A percentile compares a stretch with the other conserved stretches of the same genome.
These are phyloP conservation scores for Fraxinus platypoda DNA, from an alignment of 305 asterid species.

Conservation along the genomic window DNA sequence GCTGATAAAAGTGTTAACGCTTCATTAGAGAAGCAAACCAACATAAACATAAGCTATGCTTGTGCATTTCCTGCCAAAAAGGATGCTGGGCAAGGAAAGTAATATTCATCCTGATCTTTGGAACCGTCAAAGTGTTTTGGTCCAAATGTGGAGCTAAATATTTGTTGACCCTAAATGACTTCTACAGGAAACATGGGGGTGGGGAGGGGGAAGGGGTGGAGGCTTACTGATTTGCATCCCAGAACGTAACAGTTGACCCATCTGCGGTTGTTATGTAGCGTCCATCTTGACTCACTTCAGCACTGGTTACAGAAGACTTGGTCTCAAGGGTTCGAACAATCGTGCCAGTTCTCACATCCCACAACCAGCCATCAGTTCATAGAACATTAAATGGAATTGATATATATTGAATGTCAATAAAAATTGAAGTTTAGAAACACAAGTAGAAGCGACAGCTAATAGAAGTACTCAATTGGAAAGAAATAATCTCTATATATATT, in stretches of 20 bases:
- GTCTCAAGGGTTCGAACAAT: slow-evolving; percentile 89
- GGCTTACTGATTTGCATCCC: slow-evolving; percentile 96
- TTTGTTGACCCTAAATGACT: neutral
- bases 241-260: slow-evolving; percentile 79
- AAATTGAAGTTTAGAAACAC: neutral
- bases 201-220: neutral
- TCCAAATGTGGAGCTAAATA: neutral
- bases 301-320: slow-evolving; percentile 77
- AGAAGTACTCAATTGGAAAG: neutral
- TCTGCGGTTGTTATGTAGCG: slow-evolving; percentile 91
- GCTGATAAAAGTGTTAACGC: slow-evolving; percentile 34
- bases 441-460: neutral
- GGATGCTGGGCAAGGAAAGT: neutral
- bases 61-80: neutral
- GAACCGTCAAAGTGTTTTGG: neutral
- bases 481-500: neutral
- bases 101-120: neutral
- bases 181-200: neutral
- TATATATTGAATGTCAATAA: neutral
- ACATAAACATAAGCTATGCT: neutral
- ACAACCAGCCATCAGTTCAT: slow-evolving; percentile 45
- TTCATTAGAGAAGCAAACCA: neutral
- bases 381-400: slow-evolving; percentile 2
- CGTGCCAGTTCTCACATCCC: slow-evolving; percentile 91
- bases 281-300: slow-evolving; percentile 96